These are phyloP conservation scores for Tulasnella sp. DNA, from an alignment of 768 basidiomycete species.

Conservation along the genomic window DNA sequence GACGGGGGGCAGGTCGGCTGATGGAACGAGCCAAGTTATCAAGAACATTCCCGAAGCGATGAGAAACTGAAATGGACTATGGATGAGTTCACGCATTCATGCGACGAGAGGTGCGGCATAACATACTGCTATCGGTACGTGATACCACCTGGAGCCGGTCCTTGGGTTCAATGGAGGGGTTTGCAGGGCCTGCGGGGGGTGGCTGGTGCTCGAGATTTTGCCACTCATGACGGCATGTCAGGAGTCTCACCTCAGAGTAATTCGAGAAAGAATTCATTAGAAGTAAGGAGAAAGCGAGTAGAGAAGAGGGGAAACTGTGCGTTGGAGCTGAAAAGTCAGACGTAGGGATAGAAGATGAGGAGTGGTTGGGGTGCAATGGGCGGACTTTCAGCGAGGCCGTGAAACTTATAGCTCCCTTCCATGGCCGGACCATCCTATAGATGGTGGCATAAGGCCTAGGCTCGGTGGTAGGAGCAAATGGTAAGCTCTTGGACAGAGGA, in stretches of 20 bases:
- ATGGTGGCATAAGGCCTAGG: background rate
- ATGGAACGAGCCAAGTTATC: background rate
- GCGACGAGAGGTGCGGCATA: background rate
- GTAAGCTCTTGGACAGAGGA: background rate
- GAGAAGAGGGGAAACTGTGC: background rate
- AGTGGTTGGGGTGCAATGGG: background rate
- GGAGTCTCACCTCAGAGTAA: background rate
- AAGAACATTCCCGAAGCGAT: background rate
- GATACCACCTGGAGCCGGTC: background rate
- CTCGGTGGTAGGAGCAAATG: background rate
- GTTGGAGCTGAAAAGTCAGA: background rate
- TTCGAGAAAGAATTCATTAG: background rate
- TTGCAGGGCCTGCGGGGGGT: background rate
- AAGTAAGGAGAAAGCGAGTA: background rate
- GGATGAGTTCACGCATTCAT: too few relatives aligned
- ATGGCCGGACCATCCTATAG: background rate
- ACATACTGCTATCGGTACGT: background rate
- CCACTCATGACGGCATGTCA: background rate
- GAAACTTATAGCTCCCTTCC: background rate
- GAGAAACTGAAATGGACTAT: background rate
- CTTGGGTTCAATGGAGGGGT: background rate
- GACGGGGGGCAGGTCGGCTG: background rate
- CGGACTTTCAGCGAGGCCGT: background rate
- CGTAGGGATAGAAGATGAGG: background rate
- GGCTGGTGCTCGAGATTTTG: too few relatives aligned